Evolutionary conservation across 441 rosid genomes (phyloP).

Genomic region (Mallotus japonicus): DNA sequence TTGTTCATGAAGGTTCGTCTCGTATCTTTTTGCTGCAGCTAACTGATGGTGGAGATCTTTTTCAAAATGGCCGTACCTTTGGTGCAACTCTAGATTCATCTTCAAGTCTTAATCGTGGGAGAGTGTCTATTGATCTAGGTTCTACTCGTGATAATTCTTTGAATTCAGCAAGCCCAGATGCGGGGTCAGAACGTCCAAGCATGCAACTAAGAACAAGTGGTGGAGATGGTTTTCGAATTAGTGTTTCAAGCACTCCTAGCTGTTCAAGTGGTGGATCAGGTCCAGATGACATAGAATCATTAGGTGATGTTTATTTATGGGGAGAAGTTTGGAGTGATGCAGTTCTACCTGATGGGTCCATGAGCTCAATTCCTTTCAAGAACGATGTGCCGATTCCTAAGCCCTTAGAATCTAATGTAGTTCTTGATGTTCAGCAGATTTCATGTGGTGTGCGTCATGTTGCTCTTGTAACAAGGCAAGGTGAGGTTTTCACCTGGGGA

Average conservation of each 20-base stretch:
- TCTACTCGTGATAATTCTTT: conserved; percentile 36
- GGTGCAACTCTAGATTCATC: conserved; percentile 50
- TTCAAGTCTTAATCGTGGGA: conserved; percentile 45
- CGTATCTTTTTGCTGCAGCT: conserved; percentile 39
- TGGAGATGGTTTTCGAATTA: conserved; percentile 81
- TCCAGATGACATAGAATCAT: conserved; percentile 90
- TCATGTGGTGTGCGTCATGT: conserved; percentile 73
- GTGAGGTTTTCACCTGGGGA: conserved; percentile 96
- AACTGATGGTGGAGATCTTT: conserved; percentile 41
- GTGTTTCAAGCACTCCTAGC: conserved; percentile 90
- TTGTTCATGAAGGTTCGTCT: background rate
- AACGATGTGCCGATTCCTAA: conserved; percentile 68
- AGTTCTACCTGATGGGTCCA: conserved; percentile 54
- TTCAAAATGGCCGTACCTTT: conserved; percentile 47
- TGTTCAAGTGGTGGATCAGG: conserved; percentile 93
- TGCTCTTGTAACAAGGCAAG: conserved; percentile 90
- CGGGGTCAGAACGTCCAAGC: conserved; percentile 71
- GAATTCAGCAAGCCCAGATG: conserved; percentile 62
- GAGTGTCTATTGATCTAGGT: conserved; percentile 56
- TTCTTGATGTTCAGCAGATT: conserved; percentile 93
- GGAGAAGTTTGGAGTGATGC: conserved; percentile 89
- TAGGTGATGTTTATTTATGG: conserved; percentile 94
- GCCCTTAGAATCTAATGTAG: conserved; percentile 82
- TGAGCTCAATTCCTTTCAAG: conserved; percentile 40
- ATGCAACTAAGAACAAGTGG: conserved; percentile 83